phyloP scores from a whole-genome alignment of 495 filamentous ascomycete species.

The Aspergillus nanangensis region DNA sequence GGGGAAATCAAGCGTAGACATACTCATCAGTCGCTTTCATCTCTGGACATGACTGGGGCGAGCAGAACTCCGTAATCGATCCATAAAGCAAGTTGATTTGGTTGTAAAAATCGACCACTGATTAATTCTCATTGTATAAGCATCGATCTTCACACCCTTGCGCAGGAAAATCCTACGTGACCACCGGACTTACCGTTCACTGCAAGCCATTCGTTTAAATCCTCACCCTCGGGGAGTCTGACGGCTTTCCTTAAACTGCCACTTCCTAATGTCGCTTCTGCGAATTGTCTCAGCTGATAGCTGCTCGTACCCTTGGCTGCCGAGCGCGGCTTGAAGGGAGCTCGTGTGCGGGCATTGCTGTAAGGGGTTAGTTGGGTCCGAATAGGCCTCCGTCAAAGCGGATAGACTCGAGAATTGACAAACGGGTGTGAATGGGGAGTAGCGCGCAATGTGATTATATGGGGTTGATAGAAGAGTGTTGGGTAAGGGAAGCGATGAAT shows the following conservation, averaged over 20 bases:
- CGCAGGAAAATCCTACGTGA: too few relatives aligned
- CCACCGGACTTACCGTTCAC: slow-evolving; percentile 68
- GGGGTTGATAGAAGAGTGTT: slow-evolving; percentile 15
- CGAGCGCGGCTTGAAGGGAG: slow-evolving; percentile 87
- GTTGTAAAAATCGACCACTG: slow-evolving; percentile 99
- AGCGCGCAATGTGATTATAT: too few relatives aligned
- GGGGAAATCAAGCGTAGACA: slow-evolving; percentile 15
- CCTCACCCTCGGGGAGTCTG: slow-evolving; percentile 93
- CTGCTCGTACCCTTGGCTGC: slow-evolving; percentile 85
- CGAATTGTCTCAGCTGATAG: slow-evolving; percentile 96
- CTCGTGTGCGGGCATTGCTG: slow-evolving; percentile 85
- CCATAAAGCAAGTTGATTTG: slow-evolving; percentile 98
- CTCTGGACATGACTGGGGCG: slow-evolving; percentile 91
- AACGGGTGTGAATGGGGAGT: too few relatives aligned
- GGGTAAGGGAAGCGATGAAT: background rate
- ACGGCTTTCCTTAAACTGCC: slow-evolving; percentile 95
- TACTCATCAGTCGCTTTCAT: slow-evolving; percentile 99
- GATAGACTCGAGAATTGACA: too few relatives aligned
- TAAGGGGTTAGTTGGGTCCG: slow-evolving; percentile 47
- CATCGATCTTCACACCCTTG: too few relatives aligned
- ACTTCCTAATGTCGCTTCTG: slow-evolving; percentile 92
- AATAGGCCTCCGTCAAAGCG: too few relatives aligned
- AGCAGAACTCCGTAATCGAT: slow-evolving; percentile 98
- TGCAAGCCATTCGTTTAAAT: slow-evolving; percentile 95
- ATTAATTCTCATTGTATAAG: background rate